phyloP scores from a whole-genome alignment of 495 filamentous ascomycete genomes.

The Hamigera avellanea region DNA sequence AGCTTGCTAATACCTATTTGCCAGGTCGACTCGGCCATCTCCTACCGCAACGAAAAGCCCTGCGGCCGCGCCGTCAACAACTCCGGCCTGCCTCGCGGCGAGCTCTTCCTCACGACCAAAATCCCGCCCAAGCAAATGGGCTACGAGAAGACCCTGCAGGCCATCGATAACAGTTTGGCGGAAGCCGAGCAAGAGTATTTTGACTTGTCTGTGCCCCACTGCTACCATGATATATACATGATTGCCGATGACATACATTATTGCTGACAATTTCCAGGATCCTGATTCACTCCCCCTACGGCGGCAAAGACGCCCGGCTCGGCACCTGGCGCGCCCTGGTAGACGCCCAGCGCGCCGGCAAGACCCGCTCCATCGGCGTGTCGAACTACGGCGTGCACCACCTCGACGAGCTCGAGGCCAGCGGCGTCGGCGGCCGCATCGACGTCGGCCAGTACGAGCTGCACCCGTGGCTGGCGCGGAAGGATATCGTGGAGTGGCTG shows the following conservation, averaged over 20 bases:
- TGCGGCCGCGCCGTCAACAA: slow-evolving; percentile 36
- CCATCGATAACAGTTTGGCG: slow-evolving; percentile 20
- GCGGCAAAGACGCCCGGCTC: slow-evolving; percentile 34
- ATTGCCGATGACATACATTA: not conserved
- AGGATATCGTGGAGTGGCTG: slow-evolving; percentile 69
- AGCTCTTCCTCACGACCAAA: slow-evolving; percentile 47
- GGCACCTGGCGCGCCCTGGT: slow-evolving; percentile 40
- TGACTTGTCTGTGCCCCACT: slow-evolving; percentile 39
- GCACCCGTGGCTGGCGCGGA: slow-evolving; percentile 70
- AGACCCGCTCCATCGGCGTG: slow-evolving; percentile 38
- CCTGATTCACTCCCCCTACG: slow-evolving; percentile 44
- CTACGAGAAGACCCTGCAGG: slow-evolving; percentile 32
- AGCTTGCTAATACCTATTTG: too few relatives aligned
- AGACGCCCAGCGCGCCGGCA: slow-evolving; percentile 39
- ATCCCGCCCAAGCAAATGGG: slow-evolving; percentile 39
- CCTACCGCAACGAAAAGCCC: slow-evolving; percentile 42
- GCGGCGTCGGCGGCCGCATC: slow-evolving; percentile 62
- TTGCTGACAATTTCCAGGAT: slow-evolving; percentile 12
- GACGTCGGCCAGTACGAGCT: slow-evolving; percentile 80
- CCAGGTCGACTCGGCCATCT: slow-evolving; percentile 49
- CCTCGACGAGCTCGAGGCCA: slow-evolving; percentile 51
- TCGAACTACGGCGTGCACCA: slow-evolving; percentile 47
- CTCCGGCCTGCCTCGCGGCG: slow-evolving; percentile 28
- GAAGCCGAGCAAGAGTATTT: slow-evolving; percentile 43
- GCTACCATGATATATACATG: not conserved